These are phyloP conservation scores for Fonsecaea pedrosoi DNA, from an alignment of 2,329 filamentous ascomycete genomes.

Conservation along the genomic window DNA sequence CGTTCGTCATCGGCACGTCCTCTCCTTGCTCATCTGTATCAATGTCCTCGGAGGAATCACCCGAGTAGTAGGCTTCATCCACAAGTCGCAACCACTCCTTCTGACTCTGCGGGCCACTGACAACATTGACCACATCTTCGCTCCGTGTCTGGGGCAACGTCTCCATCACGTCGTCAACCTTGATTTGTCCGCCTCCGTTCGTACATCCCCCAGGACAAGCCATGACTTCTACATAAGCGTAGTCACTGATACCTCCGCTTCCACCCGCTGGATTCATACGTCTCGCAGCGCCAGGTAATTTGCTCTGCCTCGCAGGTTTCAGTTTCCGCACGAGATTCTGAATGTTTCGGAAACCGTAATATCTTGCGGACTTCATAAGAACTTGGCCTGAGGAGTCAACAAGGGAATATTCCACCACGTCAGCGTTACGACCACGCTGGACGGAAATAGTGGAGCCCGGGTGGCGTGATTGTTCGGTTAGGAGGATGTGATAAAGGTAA, in stretches of 20 bases:
- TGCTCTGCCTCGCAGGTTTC: slow-evolving; percentile 78
- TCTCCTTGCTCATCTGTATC: slow-evolving; percentile 43
- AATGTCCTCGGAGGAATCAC: slow-evolving; percentile 61
- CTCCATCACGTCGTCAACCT: slow-evolving; percentile 74
- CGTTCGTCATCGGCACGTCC: slow-evolving; percentile 37
- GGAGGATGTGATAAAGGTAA: slow-evolving; percentile 83
- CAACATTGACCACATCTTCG: slow-evolving; percentile 37
- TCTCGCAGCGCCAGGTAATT: slow-evolving; percentile 76
- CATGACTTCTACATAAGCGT: slow-evolving; percentile 98
- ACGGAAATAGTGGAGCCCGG: slow-evolving; percentile 75
- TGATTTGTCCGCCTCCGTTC: slow-evolving; percentile 95
- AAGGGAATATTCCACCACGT: slow-evolving; percentile 86
- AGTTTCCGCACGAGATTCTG: slow-evolving; percentile 94
- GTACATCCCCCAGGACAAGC: slow-evolving; percentile 98
- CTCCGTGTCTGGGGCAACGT: slow-evolving; percentile 36
- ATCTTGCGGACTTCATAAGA: slow-evolving; percentile 82
- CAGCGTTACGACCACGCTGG: slow-evolving; percentile 81
- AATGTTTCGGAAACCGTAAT: slow-evolving; percentile 97
- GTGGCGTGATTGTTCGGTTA: slow-evolving; percentile 72
- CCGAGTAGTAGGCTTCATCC: slow-evolving; percentile 90
- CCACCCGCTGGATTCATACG: slow-evolving; percentile 47
- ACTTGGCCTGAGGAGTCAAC: slow-evolving; percentile 61
- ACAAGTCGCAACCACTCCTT: slow-evolving; percentile 83
- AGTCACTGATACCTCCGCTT: slow-evolving; percentile 62
- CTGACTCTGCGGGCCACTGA: slow-evolving; percentile 69